Evolutionary conservation across 257 asterid species (phyloP).

Genomic region (Solanum sejunctum): DNA sequence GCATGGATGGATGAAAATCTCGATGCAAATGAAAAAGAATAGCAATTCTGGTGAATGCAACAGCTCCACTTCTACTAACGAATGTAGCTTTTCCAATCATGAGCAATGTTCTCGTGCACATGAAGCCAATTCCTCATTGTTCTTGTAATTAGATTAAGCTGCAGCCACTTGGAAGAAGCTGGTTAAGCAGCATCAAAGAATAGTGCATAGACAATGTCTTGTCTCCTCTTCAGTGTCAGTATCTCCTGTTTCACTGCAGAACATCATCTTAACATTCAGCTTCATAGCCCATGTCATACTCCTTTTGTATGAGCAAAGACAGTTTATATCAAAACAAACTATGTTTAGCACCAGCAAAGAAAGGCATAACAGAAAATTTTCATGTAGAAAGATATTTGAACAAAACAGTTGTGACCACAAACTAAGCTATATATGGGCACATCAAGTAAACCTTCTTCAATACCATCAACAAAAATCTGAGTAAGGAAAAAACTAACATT

Average conservation of each 20-base stretch:
- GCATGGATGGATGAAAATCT: not conserved
- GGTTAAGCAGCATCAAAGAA: conserved; percentile 37
- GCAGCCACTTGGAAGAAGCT: not conserved
- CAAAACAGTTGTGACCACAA: not conserved
- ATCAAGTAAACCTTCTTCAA: not conserved
- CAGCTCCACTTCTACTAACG: not conserved
- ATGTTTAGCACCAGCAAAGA: not conserved
- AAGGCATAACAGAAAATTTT: not conserved
- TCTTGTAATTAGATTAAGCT: not conserved
- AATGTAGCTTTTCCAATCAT: not conserved
- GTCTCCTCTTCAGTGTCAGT: conserved; percentile 50
- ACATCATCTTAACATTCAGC: not conserved
- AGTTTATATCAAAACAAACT: not conserved
- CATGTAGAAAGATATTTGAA: not conserved
- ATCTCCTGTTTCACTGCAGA: conserved; percentile 53
- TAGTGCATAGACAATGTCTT: conserved; percentile 52
- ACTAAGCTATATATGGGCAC: not conserved
- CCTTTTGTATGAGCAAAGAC: not conserved
- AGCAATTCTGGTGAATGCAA: not conserved
- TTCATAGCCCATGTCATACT: not conserved
- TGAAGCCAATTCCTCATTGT: not conserved
- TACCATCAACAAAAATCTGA: not conserved
- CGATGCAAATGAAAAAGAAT: not conserved
- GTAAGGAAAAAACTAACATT: not conserved
- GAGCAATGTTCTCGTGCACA: not conserved